Base-by-base conservation (phyloP, 768 basidiomycete species). In the Coprinopsis strossmayeri region DNA sequence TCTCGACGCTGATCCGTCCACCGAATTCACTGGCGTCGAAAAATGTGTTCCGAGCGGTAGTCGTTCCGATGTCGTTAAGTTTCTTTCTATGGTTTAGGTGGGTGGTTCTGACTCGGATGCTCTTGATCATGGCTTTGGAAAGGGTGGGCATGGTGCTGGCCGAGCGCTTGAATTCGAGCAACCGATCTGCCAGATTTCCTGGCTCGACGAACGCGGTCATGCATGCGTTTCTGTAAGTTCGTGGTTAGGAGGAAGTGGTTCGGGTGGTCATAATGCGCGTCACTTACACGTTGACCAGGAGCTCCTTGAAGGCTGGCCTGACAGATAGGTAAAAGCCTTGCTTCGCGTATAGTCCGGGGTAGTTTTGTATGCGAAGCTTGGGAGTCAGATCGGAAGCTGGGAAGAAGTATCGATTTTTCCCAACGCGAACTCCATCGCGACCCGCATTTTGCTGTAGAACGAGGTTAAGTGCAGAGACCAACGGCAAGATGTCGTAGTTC, bases 151-250 rank as follows among this genome's bases (percentile, higher is more conserved):
- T 68, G 17, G 63, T 69, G 1, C 53, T 51, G 0, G 77, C 70
- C 12, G 60, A 55, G 2, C 51, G 49, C 4, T 62, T 53, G 54
- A 84, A 86, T 1, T 64, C 66, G 18, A 68, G 24, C 46, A 87
- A 68, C 1, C 76, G 74, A 0, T 82, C 64, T 0, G 78, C 79
- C 5, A 90, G 68, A 52, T 80, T 84, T 0, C 82, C 78, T 0
- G 74, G 75, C 12, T 71, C 65, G 23, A 78, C 65, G 56, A 79
- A 79, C 0, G 77, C 76, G 0, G 74, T 71, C 66, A 74, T 74
- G 57, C 76, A 77, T n/a, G 71, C 70, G 52, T 79, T 78, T 3
- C 72, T 74, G 44, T 3, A 12, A 45, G 2, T 2, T 2, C 13
- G 13, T 20, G 18, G n/a, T 10, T 24, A 20, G 17, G 2, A 18